These are phyloP conservation scores for Paramyrothecium roridum DNA, from an alignment of 2,329 filamentous ascomycete genomes.

Conservation along the genomic window DNA sequence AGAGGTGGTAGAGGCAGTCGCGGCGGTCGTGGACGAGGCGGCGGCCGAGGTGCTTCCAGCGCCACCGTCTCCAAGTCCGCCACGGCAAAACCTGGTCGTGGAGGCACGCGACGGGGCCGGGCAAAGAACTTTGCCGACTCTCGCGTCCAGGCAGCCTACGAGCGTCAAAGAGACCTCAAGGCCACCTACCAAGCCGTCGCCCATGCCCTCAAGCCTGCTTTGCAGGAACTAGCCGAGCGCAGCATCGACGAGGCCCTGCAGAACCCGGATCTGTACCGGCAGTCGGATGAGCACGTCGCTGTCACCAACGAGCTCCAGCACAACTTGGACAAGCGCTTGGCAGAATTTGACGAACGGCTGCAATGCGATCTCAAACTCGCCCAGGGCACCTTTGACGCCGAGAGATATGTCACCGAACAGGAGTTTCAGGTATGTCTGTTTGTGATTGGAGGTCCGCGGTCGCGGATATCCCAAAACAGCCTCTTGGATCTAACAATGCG, in stretches of 20 bases:
- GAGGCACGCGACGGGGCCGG: slow-evolving; percentile 43
- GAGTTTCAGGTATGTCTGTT: slow-evolving; percentile 34
- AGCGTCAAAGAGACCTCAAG: slow-evolving; percentile 65
- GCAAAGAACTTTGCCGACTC: slow-evolving; percentile 54
- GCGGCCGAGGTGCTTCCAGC: slow-evolving; percentile 22
- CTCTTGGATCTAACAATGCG: slow-evolving; percentile 6
- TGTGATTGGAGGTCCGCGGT: slow-evolving; percentile 9
- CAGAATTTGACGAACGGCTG: slow-evolving; percentile 25
- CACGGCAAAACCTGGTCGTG: slow-evolving; percentile 32
- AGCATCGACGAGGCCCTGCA: slow-evolving; percentile 55
- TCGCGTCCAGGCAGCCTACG: slow-evolving; percentile 54
- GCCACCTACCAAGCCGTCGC: slow-evolving; percentile 61
- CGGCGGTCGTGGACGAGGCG: slow-evolving; percentile 22
- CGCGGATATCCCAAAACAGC: slow-evolving; percentile 16
- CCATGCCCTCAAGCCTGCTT: slow-evolving; percentile 58
- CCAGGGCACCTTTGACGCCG: slow-evolving; percentile 32
- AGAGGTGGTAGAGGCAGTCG: slow-evolving; percentile 26
- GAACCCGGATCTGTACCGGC: slow-evolving; percentile 49
- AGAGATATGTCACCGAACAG: slow-evolving; percentile 28
- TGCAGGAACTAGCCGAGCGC: slow-evolving; percentile 63
- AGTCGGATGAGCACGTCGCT: slow-evolving; percentile 48
- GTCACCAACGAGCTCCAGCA: slow-evolving; percentile 47
- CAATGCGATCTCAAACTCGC: slow-evolving; percentile 31
- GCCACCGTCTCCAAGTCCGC: slow-evolving; percentile 28
- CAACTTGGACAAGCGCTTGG: slow-evolving; percentile 25